phyloP scores from a whole-genome alignment of 140 eudicot genomes.

The Senecio squalidus region DNA sequence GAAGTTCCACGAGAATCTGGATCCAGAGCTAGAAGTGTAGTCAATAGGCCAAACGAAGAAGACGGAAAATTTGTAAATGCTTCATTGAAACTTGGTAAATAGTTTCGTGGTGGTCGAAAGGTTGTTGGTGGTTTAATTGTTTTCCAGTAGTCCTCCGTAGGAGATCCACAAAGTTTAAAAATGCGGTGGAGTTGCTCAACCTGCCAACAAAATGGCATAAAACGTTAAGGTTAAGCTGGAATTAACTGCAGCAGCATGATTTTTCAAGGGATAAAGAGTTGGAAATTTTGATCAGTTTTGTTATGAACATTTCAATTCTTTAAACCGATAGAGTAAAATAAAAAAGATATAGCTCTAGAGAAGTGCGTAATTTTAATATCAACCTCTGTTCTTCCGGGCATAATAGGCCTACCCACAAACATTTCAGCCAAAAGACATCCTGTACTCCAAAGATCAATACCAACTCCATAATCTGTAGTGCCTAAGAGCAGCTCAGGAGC shows the following conservation, averaged over 20 bases:
- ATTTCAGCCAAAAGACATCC: slow-evolving; percentile 85
- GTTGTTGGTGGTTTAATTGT: slow-evolving; percentile 65
- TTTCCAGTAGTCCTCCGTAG: slow-evolving; percentile 69
- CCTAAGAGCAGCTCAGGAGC: slow-evolving; percentile 88
- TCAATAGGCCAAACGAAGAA: slow-evolving; percentile 50
- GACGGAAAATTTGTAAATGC: slow-evolving; percentile 49
- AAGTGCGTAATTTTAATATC: too few species aligned
- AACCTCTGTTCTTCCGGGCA: slow-evolving; percentile 95
- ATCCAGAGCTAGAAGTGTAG: slow-evolving; percentile 59
- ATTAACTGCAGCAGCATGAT: background rate
- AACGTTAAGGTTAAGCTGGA: background rate
- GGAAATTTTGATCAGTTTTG: background rate
- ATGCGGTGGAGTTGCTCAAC: slow-evolving; percentile 84
- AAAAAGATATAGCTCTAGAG: background rate
- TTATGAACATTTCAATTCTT: background rate
- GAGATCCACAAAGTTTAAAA: slow-evolving; percentile 89
- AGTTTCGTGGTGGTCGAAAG: slow-evolving; percentile 66
- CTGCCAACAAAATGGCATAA: slow-evolving; percentile 22
- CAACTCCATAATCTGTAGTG: slow-evolving; percentile 79
- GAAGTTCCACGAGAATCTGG: slow-evolving; percentile 64
- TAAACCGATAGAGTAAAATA: background rate
- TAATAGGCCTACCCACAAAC: slow-evolving; percentile 71
- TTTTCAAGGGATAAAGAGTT: background rate
- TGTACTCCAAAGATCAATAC: slow-evolving; percentile 89
- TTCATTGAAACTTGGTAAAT: slow-evolving; percentile 55